phyloP scores from a whole-genome alignment of 768 basidiomycete genomes.

The Suillus brevipes region DNA sequence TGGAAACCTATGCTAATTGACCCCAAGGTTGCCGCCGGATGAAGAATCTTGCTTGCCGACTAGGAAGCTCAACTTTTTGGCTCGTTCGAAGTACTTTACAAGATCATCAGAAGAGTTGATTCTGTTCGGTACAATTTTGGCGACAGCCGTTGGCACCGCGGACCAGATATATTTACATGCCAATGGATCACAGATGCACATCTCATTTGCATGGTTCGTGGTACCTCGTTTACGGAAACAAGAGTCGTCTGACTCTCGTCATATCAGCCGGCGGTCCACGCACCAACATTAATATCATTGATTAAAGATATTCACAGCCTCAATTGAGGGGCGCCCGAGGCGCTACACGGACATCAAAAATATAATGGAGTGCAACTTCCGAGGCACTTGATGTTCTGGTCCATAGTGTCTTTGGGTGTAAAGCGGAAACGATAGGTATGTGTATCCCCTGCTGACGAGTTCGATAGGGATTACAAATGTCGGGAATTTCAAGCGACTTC shows the following conservation, averaged over 20 bases:
- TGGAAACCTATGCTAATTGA: not conserved
- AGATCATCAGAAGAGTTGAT: not conserved
- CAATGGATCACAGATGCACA: not conserved
- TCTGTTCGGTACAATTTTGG: not conserved
- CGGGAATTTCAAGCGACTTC: not conserved
- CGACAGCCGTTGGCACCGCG: not conserved
- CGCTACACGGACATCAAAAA: not conserved
- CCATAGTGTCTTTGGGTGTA: not conserved
- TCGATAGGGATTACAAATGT: not conserved
- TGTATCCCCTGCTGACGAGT: not conserved
- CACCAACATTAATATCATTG: too few species aligned
- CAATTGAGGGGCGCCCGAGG: not conserved
- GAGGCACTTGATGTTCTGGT: not conserved
- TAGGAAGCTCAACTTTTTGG: not conserved
- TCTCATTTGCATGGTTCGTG: not conserved
- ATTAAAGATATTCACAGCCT: not conserved
- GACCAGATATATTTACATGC: not conserved
- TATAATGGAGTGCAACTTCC: not conserved
- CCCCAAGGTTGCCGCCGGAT: not conserved
- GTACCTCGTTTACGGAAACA: not conserved
- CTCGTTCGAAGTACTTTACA: not conserved
- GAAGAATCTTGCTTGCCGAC: not conserved
- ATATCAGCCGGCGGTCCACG: not conserved
- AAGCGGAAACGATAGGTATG: not conserved
- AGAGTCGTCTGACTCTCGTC: not conserved